phyloP scores from a whole-genome alignment of 139 green algal genomes.

The Desmodesmus armatus region DNA sequence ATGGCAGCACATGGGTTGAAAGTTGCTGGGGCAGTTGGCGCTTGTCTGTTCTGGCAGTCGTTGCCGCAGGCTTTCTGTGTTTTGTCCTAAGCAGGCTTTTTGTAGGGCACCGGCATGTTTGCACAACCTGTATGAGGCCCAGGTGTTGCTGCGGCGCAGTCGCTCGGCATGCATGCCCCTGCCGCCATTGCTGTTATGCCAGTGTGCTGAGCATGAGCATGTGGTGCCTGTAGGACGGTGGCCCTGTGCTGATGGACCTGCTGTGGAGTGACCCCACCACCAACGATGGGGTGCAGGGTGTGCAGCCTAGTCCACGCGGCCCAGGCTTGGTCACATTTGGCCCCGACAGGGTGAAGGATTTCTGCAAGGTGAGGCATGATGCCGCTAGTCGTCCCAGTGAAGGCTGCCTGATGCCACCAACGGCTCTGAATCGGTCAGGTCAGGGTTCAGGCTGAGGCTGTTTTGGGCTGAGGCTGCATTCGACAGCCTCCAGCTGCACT shows the following conservation, averaged over 20 bases:
- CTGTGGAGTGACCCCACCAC: slow-evolving; percentile 98
- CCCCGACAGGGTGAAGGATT: slow-evolving; percentile 97
- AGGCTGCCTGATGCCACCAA: too few relatives aligned
- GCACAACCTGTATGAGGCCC: too few relatives aligned
- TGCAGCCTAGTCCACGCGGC: slow-evolving; percentile 93
- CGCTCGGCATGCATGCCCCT: too few relatives aligned
- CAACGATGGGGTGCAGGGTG: slow-evolving; percentile 92
- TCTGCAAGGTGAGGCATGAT: slow-evolving; percentile 93
- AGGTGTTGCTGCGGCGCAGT: too few relatives aligned
- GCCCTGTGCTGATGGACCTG: slow-evolving; percentile 97
- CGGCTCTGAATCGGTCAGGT: too few relatives aligned
- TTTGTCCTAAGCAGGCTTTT: background rate
- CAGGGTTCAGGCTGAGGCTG: too few relatives aligned
- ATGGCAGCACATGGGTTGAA: background rate
- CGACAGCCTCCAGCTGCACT: too few relatives aligned
- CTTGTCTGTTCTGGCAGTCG: too few relatives aligned
- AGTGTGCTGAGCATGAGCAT: too few relatives aligned
- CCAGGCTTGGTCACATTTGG: slow-evolving; percentile 98
- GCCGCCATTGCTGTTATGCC: too few relatives aligned
- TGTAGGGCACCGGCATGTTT: background rate
- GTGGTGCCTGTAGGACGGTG: slow-evolving; percentile 83
- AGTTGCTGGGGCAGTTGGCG: background rate
- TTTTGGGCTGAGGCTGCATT: too few relatives aligned
- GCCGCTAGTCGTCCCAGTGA: background rate
- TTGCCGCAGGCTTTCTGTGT: too few relatives aligned